Conservation (phyloP, 2,329 filamentous ascomycete species). For the Ophiostoma ips region DNA sequence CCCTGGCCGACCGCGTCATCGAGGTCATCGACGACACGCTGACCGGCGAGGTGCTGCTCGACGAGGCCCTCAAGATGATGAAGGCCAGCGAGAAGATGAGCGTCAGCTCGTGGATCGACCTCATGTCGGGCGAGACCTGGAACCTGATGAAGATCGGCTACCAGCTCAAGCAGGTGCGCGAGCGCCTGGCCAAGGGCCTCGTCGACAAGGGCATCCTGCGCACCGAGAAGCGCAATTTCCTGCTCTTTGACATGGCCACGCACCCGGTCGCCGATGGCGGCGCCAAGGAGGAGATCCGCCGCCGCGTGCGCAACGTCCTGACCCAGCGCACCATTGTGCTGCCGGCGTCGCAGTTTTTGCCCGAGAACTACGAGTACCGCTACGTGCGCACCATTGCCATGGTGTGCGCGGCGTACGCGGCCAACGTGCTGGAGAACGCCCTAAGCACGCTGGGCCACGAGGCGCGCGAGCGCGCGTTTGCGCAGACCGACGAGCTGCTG, state of each 20-base stretch:
- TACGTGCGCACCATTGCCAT: slow-evolving; percentile 85
- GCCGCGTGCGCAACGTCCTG: slow-evolving; percentile 80
- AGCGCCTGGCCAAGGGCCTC: slow-evolving; percentile 89
- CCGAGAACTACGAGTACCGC: slow-evolving; percentile 87
- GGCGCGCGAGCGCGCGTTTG: slow-evolving; percentile 84
- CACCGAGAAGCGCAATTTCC: slow-evolving; percentile 98
- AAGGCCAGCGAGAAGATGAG: slow-evolving; percentile 99
- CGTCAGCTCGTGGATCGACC: slow-evolving; percentile 95
- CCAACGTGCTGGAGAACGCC: slow-evolving; percentile 97
- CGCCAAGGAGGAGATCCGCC: slow-evolving; percentile 93
- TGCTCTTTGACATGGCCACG: slow-evolving; percentile 99
- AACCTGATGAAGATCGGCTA: slow-evolving; percentile 99
- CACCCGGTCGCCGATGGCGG: slow-evolving; percentile 93
- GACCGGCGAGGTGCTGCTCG: slow-evolving; percentile 90
- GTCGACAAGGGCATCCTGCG: slow-evolving; percentile 98
- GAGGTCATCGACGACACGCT: slow-evolving; percentile 95
- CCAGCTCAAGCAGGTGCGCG: slow-evolving; percentile 96
- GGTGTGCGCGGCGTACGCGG: slow-evolving; percentile 96
- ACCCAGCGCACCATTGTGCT: slow-evolving; percentile 91
- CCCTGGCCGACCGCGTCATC: slow-evolving; percentile 82
- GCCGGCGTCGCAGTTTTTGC: slow-evolving; percentile 72
- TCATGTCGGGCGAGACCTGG: slow-evolving; percentile 99
- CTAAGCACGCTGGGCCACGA: slow-evolving; percentile 87
- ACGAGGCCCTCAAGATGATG: slow-evolving; percentile 99
- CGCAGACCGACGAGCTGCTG: slow-evolving; percentile 89